Conservation (phyloP, 371 early-diverging fungal genomes). For the Blastocladiella emersonii region DNA sequence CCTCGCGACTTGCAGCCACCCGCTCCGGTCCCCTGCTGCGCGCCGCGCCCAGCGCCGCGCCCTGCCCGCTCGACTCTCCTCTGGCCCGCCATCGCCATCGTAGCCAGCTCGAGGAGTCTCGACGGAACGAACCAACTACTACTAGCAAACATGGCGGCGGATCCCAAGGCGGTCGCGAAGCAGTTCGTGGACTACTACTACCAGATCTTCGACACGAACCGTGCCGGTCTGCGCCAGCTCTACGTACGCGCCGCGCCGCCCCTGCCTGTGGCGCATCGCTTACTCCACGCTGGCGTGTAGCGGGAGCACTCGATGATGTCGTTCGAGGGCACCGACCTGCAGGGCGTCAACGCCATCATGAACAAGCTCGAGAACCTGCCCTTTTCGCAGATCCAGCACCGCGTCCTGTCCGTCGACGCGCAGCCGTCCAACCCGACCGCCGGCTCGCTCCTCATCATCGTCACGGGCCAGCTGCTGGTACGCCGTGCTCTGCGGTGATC, state of each 20-base stretch:
- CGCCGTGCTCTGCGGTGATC: slow-evolving; percentile 4
- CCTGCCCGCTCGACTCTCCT: no score
- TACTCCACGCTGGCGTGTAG: no score
- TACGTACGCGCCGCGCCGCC: slow-evolving; percentile 48
- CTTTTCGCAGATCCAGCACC: slow-evolving; percentile 56
- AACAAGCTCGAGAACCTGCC: slow-evolving; percentile 74
- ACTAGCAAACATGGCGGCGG: slow-evolving; percentile 8
- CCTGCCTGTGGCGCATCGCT: no score
- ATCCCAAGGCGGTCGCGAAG: slow-evolving; percentile 39
- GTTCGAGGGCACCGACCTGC: slow-evolving; percentile 58
- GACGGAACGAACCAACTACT: no score
- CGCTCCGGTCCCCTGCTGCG: no score
- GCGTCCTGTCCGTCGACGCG: slow-evolving; percentile 53
- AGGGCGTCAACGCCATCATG: slow-evolving; percentile 42
- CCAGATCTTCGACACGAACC: slow-evolving; percentile 54
- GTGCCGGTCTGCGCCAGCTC: slow-evolving; percentile 44
- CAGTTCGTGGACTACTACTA: slow-evolving; percentile 76
- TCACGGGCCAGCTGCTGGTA: slow-evolving; percentile 79
- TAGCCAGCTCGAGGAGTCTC: no score
- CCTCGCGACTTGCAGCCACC: no score
- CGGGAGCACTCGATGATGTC: slow-evolving; percentile 63
- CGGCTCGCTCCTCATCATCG: slow-evolving; percentile 49
- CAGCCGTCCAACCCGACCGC: slow-evolving; percentile 48
- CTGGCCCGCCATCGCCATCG: no score
- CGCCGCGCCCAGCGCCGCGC: no score